Conservation (phyloP, 805 yeast genomes). For the Alloascoidea hylecoeti region DNA sequence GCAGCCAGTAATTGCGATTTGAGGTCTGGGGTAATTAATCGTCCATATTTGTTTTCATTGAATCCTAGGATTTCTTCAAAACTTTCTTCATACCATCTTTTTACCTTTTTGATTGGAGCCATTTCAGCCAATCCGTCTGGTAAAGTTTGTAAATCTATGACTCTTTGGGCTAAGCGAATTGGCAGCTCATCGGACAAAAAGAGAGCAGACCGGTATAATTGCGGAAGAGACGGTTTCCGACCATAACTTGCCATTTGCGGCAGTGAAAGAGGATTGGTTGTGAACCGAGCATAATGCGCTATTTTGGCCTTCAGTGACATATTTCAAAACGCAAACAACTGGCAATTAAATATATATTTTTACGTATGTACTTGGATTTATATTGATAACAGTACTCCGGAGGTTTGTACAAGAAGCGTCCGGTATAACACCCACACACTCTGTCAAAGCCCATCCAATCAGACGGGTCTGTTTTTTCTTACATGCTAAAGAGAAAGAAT, state of each 20-base stretch:
- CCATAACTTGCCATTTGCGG: conserved; percentile 2
- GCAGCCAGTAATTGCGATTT: conserved; percentile 1
- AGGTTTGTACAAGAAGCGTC: too few relatives aligned
- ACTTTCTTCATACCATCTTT: conserved; percentile 2
- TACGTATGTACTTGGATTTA: too few relatives aligned
- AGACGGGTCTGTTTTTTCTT: too few relatives aligned
- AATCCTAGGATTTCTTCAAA: conserved; percentile 1
- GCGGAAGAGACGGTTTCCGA: conserved; percentile 1
- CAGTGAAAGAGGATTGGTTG: neutral
- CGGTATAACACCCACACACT: too few relatives aligned
- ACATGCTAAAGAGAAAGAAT: too few relatives aligned
- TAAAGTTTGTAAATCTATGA: conserved; percentile 1
- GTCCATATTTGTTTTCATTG: neutral
- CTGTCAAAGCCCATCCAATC: too few relatives aligned
- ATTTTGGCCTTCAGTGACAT: neutral
- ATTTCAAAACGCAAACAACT: neutral
- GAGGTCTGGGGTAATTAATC: neutral
- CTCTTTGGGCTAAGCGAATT: conserved; percentile 2
- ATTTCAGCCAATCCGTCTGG: conserved; percentile 3
- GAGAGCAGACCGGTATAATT: neutral
- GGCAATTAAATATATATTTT: neutral
- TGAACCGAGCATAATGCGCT: conserved; percentile 2
- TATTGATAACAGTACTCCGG: too few relatives aligned
- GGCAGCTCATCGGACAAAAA: conserved; percentile 1
- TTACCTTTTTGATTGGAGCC: neutral